Percentiles rank a stretch among this genome's conserved stretches.
Conservation (phyloP, 768 basidiomycete species). For the Suillus clintonianus region DNA sequence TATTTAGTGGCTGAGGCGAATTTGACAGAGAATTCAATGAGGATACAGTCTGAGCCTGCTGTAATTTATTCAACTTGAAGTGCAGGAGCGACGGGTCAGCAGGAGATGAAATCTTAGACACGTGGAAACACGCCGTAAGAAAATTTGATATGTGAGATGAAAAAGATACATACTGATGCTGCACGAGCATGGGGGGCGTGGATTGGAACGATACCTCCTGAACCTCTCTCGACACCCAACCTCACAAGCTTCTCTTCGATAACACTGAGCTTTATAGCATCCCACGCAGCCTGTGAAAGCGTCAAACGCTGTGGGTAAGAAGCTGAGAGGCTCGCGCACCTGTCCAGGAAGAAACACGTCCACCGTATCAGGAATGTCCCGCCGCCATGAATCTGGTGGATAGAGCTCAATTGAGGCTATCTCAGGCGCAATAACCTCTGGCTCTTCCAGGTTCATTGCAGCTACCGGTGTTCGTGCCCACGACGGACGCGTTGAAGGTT, state of each 20-base stretch:
- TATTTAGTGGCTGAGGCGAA: slow-evolving; percentile 63
- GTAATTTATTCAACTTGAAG: slow-evolving; percentile 84
- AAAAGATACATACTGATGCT: slow-evolving; percentile 65
- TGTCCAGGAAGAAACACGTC: slow-evolving; percentile 85
- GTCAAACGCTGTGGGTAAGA: slow-evolving; percentile 9
- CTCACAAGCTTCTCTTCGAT: slow-evolving; percentile 84
- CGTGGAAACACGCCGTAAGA: slow-evolving; percentile 3
- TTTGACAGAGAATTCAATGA: slow-evolving; percentile 55
- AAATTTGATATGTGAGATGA: slow-evolving; percentile 20
- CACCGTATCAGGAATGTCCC: slow-evolving; percentile 60
- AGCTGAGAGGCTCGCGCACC: slow-evolving; percentile 41
- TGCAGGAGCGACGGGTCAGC: slow-evolving; percentile 81
- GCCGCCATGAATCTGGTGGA: slow-evolving; percentile 66
- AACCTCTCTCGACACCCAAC: slow-evolving; percentile 73
- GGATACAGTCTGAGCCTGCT: slow-evolving; percentile 62
- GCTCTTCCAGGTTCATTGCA: slow-evolving; percentile 34
- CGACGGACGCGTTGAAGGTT: slow-evolving; percentile 42
- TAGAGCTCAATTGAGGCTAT: slow-evolving; percentile 51
- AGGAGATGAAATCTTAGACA: slow-evolving; percentile 79
- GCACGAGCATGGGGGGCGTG: slow-evolving; percentile 80
- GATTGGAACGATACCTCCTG: slow-evolving; percentile 53
- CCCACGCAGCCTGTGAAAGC: slow-evolving; percentile 65
- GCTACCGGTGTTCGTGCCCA: slow-evolving; percentile 67
- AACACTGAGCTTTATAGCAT: slow-evolving; percentile 62
- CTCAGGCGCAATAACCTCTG: slow-evolving; percentile 30